phyloP scores from a whole-genome alignment of 176 grass and related monocot genomes.

The Rhynchospora tenuis region DNA sequence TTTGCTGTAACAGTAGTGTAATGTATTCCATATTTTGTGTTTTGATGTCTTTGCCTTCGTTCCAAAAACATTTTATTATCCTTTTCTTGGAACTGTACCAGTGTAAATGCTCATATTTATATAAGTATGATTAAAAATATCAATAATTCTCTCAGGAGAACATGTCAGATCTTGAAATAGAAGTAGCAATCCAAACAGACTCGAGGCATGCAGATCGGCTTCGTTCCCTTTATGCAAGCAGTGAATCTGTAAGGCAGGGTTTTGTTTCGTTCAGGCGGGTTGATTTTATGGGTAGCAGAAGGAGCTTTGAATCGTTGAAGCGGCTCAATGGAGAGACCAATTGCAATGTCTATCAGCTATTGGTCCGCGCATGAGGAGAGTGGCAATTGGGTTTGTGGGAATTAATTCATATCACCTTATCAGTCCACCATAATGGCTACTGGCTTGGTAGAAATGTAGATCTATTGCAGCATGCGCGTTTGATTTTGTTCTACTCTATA shows the following conservation, averaged over 20 bases:
- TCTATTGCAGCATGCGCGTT: too few species aligned
- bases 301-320: conserved; percentile 90
- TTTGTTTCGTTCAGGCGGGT: conserved; percentile 69
- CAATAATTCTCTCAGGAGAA: conserved; percentile 49
- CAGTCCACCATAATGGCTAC: too few species aligned
- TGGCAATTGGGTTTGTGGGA: background rate
- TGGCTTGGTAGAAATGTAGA: too few species aligned
- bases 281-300: conserved; percentile 82
- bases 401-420: background rate
- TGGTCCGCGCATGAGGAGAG: conserved; percentile 71
- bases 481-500: too few species aligned
- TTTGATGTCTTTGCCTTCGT: background rate
- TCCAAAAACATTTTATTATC: background rate
- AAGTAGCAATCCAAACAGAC: conserved; percentile 78
- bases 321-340: conserved; percentile 66
- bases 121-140: background rate
- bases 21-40: background rate
- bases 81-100: background rate
- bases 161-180: conserved; percentile 58
- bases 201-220: conserved; percentile 91
- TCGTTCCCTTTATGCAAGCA: conserved; percentile 52
- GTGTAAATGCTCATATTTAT: background rate
- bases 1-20: background rate
- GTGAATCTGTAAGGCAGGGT: conserved; percentile 52
- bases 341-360: conserved; percentile 69